These are phyloP conservation scores for Miscanthus sacchariflorus DNA, from an alignment of 202 grass and related monocot genomes.

Conservation along the genomic window DNA sequence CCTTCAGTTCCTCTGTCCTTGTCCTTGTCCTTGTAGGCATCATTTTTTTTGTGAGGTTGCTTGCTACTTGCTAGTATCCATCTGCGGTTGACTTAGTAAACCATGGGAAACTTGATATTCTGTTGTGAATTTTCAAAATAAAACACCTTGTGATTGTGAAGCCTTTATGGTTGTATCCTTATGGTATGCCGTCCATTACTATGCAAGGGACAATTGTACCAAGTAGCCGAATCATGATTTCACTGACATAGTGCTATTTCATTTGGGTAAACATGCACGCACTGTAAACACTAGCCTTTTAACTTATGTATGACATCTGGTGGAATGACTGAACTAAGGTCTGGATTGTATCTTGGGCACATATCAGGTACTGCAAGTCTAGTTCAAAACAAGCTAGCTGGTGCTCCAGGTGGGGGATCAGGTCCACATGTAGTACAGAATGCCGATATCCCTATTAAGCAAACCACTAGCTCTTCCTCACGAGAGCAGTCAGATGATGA, in stretches of 20 bases:
- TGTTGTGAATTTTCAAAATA: constrained; percentile 21
- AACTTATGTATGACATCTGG: constrained; percentile 18
- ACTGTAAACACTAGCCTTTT: background rate
- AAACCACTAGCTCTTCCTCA: constrained; percentile 77
- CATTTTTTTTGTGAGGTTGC: background rate
- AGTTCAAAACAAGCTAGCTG: constrained; percentile 58
- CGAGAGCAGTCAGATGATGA: constrained; percentile 87
- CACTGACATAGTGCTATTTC: constrained; percentile 5
- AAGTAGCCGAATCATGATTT: background rate
- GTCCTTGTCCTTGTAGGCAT: background rate
- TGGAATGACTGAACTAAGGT: constrained; percentile 30
- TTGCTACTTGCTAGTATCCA: constrained; percentile 7
- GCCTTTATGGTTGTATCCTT: constrained; percentile 5
- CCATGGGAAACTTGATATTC: background rate
- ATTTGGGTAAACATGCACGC: constrained; percentile 28
- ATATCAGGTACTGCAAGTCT: constrained; percentile 53
- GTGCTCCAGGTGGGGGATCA: constrained; percentile 36
- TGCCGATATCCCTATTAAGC: constrained; percentile 61
- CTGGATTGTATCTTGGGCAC: constrained; percentile 12
- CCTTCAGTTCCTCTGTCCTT: constrained; percentile 14
- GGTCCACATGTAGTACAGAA: constrained; percentile 63
- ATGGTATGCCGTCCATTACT: background rate
- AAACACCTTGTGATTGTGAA: constrained; percentile 10
- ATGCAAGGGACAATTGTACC: background rate
- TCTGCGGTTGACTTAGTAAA: background rate